Base-by-base conservation (phyloP, 2,329 filamentous ascomycete genomes). In the Pseudocercospora ulei region DNA sequence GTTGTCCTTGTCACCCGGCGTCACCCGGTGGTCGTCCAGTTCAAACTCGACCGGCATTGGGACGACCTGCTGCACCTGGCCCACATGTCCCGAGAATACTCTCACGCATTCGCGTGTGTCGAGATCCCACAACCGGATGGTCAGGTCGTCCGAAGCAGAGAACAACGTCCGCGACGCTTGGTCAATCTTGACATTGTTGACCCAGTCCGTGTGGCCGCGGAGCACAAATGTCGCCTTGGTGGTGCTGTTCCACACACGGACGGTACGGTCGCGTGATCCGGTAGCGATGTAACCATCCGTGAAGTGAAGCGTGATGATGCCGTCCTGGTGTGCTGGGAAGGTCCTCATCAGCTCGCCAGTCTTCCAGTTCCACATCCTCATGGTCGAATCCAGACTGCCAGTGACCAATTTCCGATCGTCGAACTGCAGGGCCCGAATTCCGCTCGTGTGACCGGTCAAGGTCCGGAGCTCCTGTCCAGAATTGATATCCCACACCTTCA, bases 341-440 rank as follows among this genome's bases (percentile, higher is more conserved):
- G 81, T 93, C 33, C 80, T 82, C 40, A 95, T 72, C 52, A 84
- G 86, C 53, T 85, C 76, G 30, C 90, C 90, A 0, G 85, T 95
- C 46, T 82, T 76, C 86, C 87, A 95, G 57, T 98, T 93, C 90
- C 90, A 98, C 20, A 98, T 77, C 58, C 83, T 87, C 54, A 98
- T 73, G 3, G 80, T 93, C 33, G 76, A 74, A 60, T 96, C 90
- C 39, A 95, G 70, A 56, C 83, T 86, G 35, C 87, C 90, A 40
- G 82, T 92, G 57, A 95, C 87, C 43, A 98, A 71, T 56, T 92
- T 92, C 39, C 75, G 79, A 49, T 93, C 84, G 55, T 95, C 86
- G 55, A 96, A 96, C 57, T 96, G 87, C 23, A 98, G 70, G 39
- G 86, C 83, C 25, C 90, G 76, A 44, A 98, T 83, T 4, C 85